phyloP scores from a whole-genome alignment of 768 basidiomycete species.

The Rhizopogon vesiculosus region DNA sequence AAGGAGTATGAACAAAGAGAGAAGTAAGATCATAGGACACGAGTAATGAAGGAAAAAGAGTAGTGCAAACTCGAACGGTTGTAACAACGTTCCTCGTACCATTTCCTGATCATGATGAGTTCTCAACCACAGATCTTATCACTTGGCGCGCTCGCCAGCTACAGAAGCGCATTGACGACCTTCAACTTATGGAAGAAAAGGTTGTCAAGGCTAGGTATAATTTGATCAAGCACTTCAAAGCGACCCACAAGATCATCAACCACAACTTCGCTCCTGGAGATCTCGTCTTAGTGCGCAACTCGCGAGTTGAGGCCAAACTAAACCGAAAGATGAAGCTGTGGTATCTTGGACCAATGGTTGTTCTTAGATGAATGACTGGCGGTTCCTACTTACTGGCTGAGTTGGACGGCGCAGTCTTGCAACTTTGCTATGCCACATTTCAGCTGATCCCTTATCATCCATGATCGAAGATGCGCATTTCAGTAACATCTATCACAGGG shows the following conservation, averaged over 20 bases:
- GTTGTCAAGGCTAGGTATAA: no score
- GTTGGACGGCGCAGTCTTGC: conserved; percentile 14
- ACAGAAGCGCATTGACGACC: no score
- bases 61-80: no score
- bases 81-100: conserved; percentile 12
- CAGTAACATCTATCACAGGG: background rate
- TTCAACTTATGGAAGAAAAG: no score
- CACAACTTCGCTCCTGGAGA: background rate
- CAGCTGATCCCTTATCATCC: background rate
- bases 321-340: conserved; percentile 16
- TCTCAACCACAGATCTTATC: background rate
- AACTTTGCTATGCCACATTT: background rate
- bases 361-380: conserved; percentile 12
- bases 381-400: conserved; percentile 20
- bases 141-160: background rate
- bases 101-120: background rate
- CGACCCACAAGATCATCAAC: background rate
- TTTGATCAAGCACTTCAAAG: no score
- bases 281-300: background rate
- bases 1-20: no score
- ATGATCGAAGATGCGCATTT: no score
- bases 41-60: no score
- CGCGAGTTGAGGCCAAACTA: background rate
- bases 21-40: no score
- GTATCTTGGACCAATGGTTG: conserved; percentile 21